Conservation (phyloP, 306 rosid genomes). For the Nissolia schottii region DNA sequence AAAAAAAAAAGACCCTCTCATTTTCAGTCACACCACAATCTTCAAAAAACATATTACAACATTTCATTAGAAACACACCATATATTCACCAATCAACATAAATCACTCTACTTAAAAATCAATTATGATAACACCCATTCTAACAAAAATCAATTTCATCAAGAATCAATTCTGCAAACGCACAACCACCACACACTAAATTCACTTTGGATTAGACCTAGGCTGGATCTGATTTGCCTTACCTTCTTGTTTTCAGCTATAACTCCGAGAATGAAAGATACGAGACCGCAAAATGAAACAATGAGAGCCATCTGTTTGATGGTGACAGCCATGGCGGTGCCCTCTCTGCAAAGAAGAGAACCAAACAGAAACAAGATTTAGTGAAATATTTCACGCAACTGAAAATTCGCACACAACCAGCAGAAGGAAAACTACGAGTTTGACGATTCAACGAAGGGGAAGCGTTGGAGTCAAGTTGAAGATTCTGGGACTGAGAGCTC, state of each 20-base stretch:
- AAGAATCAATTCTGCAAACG: too few relatives aligned
- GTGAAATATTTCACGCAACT: background rate
- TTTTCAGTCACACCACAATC: background rate
- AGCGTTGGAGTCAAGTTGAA: too few relatives aligned
- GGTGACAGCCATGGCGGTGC: constrained; percentile 10
- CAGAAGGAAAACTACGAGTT: background rate
- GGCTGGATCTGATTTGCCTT: too few relatives aligned
- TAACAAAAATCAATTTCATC: too few relatives aligned
- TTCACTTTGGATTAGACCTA: too few relatives aligned
- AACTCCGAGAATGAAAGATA: constrained; percentile 39
- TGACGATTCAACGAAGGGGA: background rate
- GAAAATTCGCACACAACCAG: background rate
- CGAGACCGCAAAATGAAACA: background rate
- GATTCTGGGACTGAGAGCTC: background rate
- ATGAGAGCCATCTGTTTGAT: constrained; percentile 26
- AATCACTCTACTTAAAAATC: too few relatives aligned
- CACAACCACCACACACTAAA: too few relatives aligned
- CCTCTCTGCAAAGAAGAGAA: constrained; percentile 5
- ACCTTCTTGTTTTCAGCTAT: constrained; percentile 50
- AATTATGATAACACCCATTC: too few relatives aligned
- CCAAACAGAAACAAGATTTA: background rate
- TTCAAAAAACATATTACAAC: background rate
- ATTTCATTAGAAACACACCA: background rate
- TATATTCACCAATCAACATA: background rate
- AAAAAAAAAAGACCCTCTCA: background rate